Conservation (phyloP, 139 green algal genomes). For the Tetratostichococcus sp. region DNA sequence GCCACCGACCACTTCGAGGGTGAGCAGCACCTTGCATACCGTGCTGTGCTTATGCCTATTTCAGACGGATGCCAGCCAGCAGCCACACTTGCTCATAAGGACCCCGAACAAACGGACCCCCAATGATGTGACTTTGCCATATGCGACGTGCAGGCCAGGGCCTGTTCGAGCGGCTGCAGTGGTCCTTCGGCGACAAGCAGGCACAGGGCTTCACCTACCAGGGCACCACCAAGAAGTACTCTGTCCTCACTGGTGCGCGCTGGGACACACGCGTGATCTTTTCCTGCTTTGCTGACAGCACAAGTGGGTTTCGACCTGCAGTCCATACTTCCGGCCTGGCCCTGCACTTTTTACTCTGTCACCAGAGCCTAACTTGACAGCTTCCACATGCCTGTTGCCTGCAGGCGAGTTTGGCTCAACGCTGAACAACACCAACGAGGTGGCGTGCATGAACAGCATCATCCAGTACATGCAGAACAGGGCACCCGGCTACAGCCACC, state of each 20-base stretch:
- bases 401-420: neutral
- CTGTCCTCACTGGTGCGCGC: neutral
- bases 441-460: neutral
- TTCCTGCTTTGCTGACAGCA: too few relatives aligned
- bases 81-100: too few relatives aligned
- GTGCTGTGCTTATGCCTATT: too few relatives aligned
- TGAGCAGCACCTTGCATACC: neutral
- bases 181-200: constrained; percentile 4
- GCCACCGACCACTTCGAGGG: neutral
- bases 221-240: neutral
- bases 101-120: too few relatives aligned
- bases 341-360: too few relatives aligned
- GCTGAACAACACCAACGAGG: neutral
- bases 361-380: neutral
- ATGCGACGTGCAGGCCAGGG: neutral
- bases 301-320: too few relatives aligned
- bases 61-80: too few relatives aligned
- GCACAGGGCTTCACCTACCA: neutral
- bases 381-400: neutral
- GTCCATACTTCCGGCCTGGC: too few relatives aligned
- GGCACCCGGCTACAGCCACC: neutral
- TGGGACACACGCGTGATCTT: too few relatives aligned
- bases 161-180: neutral
- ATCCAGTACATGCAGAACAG: neutral
- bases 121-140: neutral